phyloP scores from a whole-genome alignment of 202 grass and related monocot genomes.

The Cymbopogon flexuosus region DNA sequence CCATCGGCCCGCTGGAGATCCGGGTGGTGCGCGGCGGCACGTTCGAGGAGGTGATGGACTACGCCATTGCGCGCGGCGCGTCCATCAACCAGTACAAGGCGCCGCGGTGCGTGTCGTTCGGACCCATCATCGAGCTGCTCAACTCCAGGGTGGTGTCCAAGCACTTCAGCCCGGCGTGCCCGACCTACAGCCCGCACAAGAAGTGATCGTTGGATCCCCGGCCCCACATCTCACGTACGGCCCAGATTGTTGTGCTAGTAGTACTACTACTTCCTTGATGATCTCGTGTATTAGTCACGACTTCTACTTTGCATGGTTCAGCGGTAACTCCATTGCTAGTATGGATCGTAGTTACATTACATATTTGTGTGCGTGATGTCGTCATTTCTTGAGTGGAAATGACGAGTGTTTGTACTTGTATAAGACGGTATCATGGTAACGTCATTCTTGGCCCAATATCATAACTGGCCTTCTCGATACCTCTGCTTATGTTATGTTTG shows the following conservation, averaged over 20 bases:
- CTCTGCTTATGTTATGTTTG: background rate
- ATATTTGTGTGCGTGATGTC: too few species aligned
- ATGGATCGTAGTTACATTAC: too few species aligned
- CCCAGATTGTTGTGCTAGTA: background rate
- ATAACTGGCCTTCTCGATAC: slow-evolving; percentile 15
- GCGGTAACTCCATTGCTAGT: background rate
- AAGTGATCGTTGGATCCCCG: slow-evolving; percentile 22
- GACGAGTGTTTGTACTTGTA: slow-evolving; percentile 18
- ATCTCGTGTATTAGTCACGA: background rate
- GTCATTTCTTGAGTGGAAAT: background rate
- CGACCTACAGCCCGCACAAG: slow-evolving; percentile 47
- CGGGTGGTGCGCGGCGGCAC: slow-evolving; percentile 61
- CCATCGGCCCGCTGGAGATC: slow-evolving; percentile 90
- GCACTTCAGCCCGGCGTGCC: slow-evolving; percentile 77
- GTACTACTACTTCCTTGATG: background rate
- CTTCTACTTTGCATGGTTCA: too few species aligned
- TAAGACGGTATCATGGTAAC: slow-evolving; percentile 14
- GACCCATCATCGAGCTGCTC: slow-evolving; percentile 82
- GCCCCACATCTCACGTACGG: background rate
- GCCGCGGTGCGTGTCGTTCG: slow-evolving; percentile 84
- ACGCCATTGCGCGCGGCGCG: slow-evolving; percentile 77
- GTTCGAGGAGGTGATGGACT: slow-evolving; percentile 99
- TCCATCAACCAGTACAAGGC: slow-evolving; percentile 99
- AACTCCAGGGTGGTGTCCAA: slow-evolving; percentile 68
- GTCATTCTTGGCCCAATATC: slow-evolving; percentile 32